These are phyloP conservation scores for Aspergillus conjunctus DNA, from an alignment of 495 filamentous ascomycete genomes.

Conservation along the genomic window DNA sequence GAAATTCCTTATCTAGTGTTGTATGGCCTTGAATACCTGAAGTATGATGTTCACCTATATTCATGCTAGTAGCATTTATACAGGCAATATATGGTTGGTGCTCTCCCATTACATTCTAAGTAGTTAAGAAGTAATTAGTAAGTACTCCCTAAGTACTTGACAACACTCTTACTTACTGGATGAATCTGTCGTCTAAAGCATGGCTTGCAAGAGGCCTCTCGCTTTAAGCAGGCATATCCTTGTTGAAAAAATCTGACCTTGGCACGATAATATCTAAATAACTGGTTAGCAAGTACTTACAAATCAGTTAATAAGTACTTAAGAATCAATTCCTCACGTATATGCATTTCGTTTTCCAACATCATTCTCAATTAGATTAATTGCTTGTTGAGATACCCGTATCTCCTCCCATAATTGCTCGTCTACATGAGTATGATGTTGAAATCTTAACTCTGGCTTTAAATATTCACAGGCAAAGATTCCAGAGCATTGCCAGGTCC, in stretches of 20 bases:
- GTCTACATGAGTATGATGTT: slow-evolving; percentile 11
- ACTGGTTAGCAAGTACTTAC: slow-evolving; percentile 11
- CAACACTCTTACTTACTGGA: background rate
- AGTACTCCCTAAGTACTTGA: background rate
- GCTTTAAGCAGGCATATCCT: background rate
- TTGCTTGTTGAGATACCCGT: background rate
- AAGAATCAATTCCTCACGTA: too few species aligned
- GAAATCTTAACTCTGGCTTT: background rate
- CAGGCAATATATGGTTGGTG: background rate
- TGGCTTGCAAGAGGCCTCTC: background rate
- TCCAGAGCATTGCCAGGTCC: slow-evolving; percentile 9
- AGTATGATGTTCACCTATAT: background rate
- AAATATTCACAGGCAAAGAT: slow-evolving; percentile 10
- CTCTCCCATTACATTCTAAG: background rate
- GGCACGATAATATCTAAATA: slow-evolving; percentile 6
- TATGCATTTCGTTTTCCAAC: slow-evolving; percentile 11
- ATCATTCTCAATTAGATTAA: background rate
- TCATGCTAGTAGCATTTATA: background rate
- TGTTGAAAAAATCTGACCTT: background rate
- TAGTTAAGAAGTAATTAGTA: background rate
- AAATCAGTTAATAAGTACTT: background rate
- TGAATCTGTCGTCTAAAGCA: background rate
- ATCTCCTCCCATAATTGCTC: background rate
- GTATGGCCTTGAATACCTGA: background rate
- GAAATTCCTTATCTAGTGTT: background rate